A percentile compares a stretch with the other conserved stretches of the same genome.
phyloP scores from a whole-genome alignment of 2,329 filamentous ascomycete species.

The Diaporthe longicolla region DNA sequence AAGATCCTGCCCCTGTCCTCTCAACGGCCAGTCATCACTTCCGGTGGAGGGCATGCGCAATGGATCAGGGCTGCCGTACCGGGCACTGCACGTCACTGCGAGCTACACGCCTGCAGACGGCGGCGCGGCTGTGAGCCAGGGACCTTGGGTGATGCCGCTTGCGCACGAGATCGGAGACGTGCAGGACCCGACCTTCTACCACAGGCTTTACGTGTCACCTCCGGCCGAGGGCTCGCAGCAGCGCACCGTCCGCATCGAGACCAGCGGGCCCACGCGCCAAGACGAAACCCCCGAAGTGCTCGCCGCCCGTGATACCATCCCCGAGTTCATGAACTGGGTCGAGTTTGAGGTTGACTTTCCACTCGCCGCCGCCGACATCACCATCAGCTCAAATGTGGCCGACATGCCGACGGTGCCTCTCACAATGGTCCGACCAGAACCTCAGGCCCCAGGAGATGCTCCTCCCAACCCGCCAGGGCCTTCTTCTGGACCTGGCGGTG shows the following conservation, averaged over 20 bases:
- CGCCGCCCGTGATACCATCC: not conserved
- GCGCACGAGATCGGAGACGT: not conserved
- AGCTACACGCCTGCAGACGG: no score
- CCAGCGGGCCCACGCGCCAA: not conserved
- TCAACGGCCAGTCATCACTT: slow-evolving; percentile 14
- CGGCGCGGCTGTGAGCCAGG: no score
- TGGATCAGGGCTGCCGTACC: not conserved
- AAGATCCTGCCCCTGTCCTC: slow-evolving; percentile 19
- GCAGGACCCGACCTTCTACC: not conserved
- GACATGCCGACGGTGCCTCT: slow-evolving; percentile 1
- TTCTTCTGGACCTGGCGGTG: not conserved
- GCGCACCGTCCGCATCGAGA: slow-evolving; percentile 5
- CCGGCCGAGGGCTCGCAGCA: not conserved
- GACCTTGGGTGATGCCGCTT: not conserved
- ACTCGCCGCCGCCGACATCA: not conserved
- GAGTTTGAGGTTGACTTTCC: not conserved
- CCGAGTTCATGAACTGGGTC: slow-evolving; percentile 7
- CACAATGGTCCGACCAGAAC: not conserved
- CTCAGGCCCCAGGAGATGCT: no score
- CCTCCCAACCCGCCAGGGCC: no score
- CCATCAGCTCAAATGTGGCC: not conserved
- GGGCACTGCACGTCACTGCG: not conserved
- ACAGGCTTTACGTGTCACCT: not conserved
- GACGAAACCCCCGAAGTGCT: not conserved
- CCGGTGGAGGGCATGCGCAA: slow-evolving; percentile 1